Evolutionary conservation across 1,284 basidiomycete species (phyloP).

Genomic region (Ceratobasidium sp.): DNA sequence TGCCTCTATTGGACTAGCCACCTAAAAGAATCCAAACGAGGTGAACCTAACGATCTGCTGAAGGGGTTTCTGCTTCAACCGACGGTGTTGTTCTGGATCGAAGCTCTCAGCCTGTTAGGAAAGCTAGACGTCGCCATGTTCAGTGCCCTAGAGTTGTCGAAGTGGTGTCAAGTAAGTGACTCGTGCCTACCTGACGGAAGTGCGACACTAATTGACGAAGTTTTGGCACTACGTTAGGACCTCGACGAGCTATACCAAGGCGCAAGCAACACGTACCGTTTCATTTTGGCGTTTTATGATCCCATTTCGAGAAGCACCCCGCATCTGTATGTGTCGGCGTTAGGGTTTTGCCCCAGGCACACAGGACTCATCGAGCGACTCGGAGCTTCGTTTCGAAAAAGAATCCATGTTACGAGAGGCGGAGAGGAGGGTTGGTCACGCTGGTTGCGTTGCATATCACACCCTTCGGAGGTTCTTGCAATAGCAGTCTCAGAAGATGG

Average conservation of each 20-base stretch:
- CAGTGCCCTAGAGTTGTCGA: not conserved
- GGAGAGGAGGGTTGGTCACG: not conserved
- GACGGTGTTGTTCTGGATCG: constrained; percentile 24
- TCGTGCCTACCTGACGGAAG: not conserved
- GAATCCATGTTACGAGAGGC: no score
- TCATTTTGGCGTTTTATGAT: not conserved
- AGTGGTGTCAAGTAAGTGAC: not conserved
- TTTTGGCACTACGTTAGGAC: not conserved
- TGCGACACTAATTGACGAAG: not conserved
- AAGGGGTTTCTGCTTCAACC: not conserved
- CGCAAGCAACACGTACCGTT: not conserved
- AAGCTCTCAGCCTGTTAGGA: constrained; percentile 12
- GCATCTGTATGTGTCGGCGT: not conserved
- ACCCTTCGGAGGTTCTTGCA: not conserved
- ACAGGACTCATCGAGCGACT: not conserved
- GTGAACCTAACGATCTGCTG: not conserved
- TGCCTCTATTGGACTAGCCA: constrained; percentile 29
- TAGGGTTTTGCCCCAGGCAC: not conserved
- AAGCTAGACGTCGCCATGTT: constrained; percentile 7
- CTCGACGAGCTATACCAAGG: no score
- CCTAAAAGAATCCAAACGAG: not conserved
- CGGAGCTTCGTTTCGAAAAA: no score
- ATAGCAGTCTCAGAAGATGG: constrained; percentile 57
- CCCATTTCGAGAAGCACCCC: not conserved
- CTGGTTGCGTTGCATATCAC: not conserved